Base-by-base conservation (phyloP, 306 rosid genomes). In the Vigna radiata region DNA sequence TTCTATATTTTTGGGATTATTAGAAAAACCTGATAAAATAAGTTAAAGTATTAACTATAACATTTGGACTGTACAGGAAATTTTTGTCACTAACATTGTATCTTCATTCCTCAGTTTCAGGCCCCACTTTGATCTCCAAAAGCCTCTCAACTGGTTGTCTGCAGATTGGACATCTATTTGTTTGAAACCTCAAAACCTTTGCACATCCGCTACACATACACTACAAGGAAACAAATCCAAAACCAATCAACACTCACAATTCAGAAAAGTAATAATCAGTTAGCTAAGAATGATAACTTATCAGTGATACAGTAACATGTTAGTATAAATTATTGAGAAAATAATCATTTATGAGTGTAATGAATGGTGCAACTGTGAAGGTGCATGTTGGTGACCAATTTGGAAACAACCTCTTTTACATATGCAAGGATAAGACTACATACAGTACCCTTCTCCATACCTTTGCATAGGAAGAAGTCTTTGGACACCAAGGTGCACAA, bases 131-230 rank as follows among this genome's bases (percentile, higher is more conserved):
- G 79, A 96, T 96, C 90, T 96, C 97, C 90, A 92, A 72, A 83
- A 92, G 99, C 90, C 94, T 88, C 84, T 96, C 97, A 14, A 92
- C 90, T n/a, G 96, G 96, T 82, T 96, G 99, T 77, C 99, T 87
- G 90, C 99, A 96, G 44, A 96, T 96, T 10, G 99, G 99, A 79
- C 99, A 96, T 27, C 97, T 84, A 82, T 88, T 86, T 44, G 99
- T 91, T 87, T 92, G 99, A 72, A 86, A 84, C 83, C 93, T 85
- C 90, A 96, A 85, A 68, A 92, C 94, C 89, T 89, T 92, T 19
- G 99, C 98, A 72, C 99, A 96, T 21, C 80, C 94, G 23, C 90
- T 91, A 82, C 99, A 96, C 99, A 92, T 88, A 68, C 99, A 96
- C 99, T 96, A 84, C 87, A 85, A 68, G 29, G 71, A 84, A 44